Percentiles rank a stretch among this genome's conserved stretches.
Conservation (phyloP, 2,329 filamentous ascomycete genomes). For the Achaetomium macrosporum region DNA sequence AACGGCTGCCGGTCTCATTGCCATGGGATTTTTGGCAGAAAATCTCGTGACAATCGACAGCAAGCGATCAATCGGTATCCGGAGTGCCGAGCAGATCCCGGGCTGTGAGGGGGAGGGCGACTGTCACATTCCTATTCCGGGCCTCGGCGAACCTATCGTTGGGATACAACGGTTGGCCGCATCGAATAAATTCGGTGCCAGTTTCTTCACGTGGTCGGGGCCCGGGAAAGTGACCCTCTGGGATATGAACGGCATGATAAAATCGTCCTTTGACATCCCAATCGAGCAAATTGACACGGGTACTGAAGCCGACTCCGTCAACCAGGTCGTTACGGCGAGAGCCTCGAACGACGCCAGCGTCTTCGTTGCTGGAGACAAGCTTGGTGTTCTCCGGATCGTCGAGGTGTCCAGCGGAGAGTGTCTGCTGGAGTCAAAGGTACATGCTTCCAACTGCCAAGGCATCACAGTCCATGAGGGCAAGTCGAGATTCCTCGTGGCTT, state of each 20-base stretch:
- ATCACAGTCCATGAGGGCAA: constrained; percentile 65
- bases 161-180: constrained; percentile 64
- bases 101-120: constrained; percentile 33
- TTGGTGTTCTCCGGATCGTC: constrained; percentile 72
- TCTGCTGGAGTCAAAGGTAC: constrained; percentile 72
- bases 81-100: constrained; percentile 42
- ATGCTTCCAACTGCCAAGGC: constrained; percentile 77
- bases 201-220: constrained; percentile 85
- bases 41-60: constrained; percentile 71
- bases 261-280: constrained; percentile 57
- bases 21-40: constrained; percentile 61
- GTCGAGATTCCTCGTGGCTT: constrained; percentile 64
- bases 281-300: constrained; percentile 56
- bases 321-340: constrained; percentile 55
- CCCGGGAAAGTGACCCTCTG: constrained; percentile 79
- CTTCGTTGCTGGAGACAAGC: constrained; percentile 78
- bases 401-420: constrained; percentile 57
- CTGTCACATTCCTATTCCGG: constrained; percentile 52
- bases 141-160: constrained; percentile 59
- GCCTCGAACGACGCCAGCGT: constrained; percentile 57
- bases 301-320: constrained; percentile 46
- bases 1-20: constrained; percentile 47
- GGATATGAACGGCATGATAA: constrained; percentile 65
- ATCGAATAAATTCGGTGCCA: constrained; percentile 56
- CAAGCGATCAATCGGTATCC: constrained; percentile 68